Percentiles rank a stretch among this genome's conserved stretches.
These are phyloP conservation scores for Phytophthora crassamura DNA, from an alignment of 352 stramenopile species.

Conservation along the genomic window DNA sequence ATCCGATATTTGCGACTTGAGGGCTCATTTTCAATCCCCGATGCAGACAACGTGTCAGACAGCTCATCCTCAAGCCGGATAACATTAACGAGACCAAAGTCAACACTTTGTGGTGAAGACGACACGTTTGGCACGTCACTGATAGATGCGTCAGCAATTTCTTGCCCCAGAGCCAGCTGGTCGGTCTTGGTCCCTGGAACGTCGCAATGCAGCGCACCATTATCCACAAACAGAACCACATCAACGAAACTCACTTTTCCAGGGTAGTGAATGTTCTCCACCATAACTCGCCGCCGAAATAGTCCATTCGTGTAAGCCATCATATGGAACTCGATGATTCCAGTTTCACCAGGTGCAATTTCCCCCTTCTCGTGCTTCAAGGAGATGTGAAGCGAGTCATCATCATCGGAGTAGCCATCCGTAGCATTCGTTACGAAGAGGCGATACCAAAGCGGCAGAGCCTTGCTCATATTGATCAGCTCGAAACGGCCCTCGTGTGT, in stretches of 20 bases:
- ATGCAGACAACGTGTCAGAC: slow-evolving; percentile 31
- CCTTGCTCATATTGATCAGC: slow-evolving; percentile 84
- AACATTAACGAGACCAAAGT: slow-evolving; percentile 74
- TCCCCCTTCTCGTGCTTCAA: slow-evolving; percentile 79
- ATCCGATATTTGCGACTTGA: slow-evolving; percentile 68
- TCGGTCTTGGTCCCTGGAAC: slow-evolving; percentile 19
- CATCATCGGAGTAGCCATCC: slow-evolving; percentile 82
- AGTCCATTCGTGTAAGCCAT: slow-evolving; percentile 76
- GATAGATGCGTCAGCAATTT: not conserved
- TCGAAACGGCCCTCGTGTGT: slow-evolving; percentile 79
- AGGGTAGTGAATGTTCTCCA: slow-evolving; percentile 87
- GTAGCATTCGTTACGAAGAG: slow-evolving; percentile 70
- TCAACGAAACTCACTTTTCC: slow-evolving; percentile 83
- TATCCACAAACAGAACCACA: slow-evolving; percentile 86
- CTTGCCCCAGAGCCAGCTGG: not conserved
- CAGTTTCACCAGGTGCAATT: slow-evolving; percentile 64
- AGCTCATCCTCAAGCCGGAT: slow-evolving; percentile 80
- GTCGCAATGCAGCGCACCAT: slow-evolving; percentile 58
- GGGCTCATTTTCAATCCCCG: slow-evolving; percentile 42
- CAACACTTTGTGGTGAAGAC: slow-evolving; percentile 31
- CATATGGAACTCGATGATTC: slow-evolving; percentile 65
- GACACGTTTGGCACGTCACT: slow-evolving; percentile 8
- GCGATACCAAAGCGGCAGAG: slow-evolving; percentile 75
- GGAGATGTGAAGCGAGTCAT: slow-evolving; percentile 71
- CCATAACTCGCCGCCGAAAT: slow-evolving; percentile 80